phyloP scores from a whole-genome alignment of 2,329 filamentous ascomycete genomes.

The Elsinoe perseae region DNA sequence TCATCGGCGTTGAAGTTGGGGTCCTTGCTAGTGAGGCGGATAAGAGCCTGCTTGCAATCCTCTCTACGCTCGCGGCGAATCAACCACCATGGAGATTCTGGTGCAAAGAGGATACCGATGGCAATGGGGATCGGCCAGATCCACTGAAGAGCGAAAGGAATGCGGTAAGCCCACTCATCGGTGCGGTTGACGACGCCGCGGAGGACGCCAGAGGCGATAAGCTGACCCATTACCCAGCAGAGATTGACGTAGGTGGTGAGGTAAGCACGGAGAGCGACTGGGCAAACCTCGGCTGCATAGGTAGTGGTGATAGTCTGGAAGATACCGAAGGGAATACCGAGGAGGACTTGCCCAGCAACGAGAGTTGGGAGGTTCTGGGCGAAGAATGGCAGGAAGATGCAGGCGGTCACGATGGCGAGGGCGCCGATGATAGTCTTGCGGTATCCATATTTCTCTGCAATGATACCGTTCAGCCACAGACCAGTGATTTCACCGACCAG shows the following conservation, averaged over 20 bases:
- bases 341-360: conserved; percentile 23
- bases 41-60: conserved; percentile 23
- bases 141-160: conserved; percentile 43
- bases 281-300: conserved; percentile 62
- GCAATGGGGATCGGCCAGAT: conserved; percentile 35
- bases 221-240: conserved; percentile 54
- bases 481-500: conserved; percentile 59
- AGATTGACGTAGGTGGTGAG: conserved; percentile 55
- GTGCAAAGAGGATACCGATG: conserved; percentile 25
- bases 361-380: conserved; percentile 29
- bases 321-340: conserved; percentile 21
- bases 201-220: conserved; percentile 39
- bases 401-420: conserved; percentile 46
- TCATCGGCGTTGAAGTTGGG: conserved; percentile 20
- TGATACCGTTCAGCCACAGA: conserved; percentile 56
- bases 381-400: conserved; percentile 45
- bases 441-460: conserved; percentile 46
- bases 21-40: conserved; percentile 20
- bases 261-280: conserved; percentile 50
- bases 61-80: conserved; percentile 25
- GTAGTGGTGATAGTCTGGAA: conserved; percentile 39
- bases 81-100: conserved; percentile 29
- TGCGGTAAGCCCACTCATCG: conserved; percentile 22
- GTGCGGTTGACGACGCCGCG: conserved; percentile 22
- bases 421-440: conserved; percentile 52